Evolutionary conservation across 495 filamentous ascomycete species (phyloP).

Genomic region (Cercophora newfieldiana): DNA sequence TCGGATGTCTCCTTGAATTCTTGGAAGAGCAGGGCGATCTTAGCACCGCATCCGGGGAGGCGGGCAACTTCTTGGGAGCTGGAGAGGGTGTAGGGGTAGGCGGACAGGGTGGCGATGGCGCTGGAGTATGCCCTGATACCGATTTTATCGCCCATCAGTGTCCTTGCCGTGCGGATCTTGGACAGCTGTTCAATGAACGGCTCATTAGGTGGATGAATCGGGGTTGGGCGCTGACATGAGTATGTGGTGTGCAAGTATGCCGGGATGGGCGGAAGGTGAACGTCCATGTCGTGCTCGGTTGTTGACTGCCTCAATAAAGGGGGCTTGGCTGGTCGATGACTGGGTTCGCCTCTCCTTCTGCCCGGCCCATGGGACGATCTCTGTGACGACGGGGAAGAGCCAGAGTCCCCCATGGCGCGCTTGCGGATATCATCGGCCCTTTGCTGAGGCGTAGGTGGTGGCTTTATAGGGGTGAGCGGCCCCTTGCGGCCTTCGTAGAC

Average conservation of each 20-base stretch:
- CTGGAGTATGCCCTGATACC: constrained; percentile 87
- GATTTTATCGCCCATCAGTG: constrained; percentile 70
- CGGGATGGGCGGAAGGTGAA: constrained; percentile 58
- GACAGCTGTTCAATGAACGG: constrained; percentile 73
- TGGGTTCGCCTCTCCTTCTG: constrained; percentile 12
- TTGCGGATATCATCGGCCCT: constrained; percentile 32
- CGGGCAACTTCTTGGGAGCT: constrained; percentile 59
- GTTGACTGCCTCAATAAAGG: constrained; percentile 60
- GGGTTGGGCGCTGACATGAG: constrained; percentile 79
- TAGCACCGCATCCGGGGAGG: constrained; percentile 79
- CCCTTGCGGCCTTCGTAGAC: constrained; percentile 62
- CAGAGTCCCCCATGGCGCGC: constrained; percentile 36
- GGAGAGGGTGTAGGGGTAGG: constrained; percentile 64
- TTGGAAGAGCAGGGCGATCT: constrained; percentile 75
- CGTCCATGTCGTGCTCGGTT: constrained; percentile 62
- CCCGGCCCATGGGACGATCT: constrained; percentile 19
- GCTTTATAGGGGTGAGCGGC: constrained; percentile 18
- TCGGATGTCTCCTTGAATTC: constrained; percentile 65
- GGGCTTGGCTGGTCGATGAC: constrained; percentile 17
- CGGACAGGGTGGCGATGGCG: constrained; percentile 76
- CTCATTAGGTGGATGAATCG: constrained; percentile 68
- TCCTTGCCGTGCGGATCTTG: constrained; percentile 70
- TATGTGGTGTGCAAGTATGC: constrained; percentile 72
- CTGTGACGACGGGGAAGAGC: constrained; percentile 13
- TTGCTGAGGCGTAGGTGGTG: constrained; percentile 14